Conservation (phyloP, 2,329 filamentous ascomycete species). For the Ascochyta viciae-villosae region DNA sequence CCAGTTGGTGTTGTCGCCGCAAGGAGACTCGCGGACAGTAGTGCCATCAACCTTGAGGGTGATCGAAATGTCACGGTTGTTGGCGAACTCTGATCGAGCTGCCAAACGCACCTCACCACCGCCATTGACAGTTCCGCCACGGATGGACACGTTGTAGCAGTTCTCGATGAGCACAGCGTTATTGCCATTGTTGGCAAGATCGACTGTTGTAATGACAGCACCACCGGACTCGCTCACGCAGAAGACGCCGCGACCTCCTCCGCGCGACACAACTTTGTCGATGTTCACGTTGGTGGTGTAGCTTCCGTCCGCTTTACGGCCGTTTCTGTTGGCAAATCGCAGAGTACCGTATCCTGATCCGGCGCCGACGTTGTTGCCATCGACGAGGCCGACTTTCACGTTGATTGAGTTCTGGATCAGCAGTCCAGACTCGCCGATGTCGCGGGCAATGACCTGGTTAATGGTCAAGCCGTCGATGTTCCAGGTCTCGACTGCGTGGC, state of each 20-base stretch:
- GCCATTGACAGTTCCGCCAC: slow-evolving; percentile 59
- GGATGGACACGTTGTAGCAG: slow-evolving; percentile 63
- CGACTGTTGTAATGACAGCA: slow-evolving; percentile 58
- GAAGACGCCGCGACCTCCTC: slow-evolving; percentile 64
- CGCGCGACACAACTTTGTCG: slow-evolving; percentile 62
- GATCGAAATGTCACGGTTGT: slow-evolving; percentile 60
- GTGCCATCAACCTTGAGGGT: slow-evolving; percentile 59
- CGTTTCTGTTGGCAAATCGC: slow-evolving; percentile 65
- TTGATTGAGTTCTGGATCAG: slow-evolving; percentile 63
- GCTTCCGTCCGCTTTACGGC: slow-evolving; percentile 55
- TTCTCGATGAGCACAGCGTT: slow-evolving; percentile 67
- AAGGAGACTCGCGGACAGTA: slow-evolving; percentile 62
- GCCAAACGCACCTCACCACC: slow-evolving; percentile 64
- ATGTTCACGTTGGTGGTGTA: slow-evolving; percentile 63
- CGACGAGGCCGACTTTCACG: slow-evolving; percentile 61
- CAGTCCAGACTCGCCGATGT: slow-evolving; percentile 65
- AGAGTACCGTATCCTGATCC: slow-evolving; percentile 64
- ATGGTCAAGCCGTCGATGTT: slow-evolving; percentile 64
- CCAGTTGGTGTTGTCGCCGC: slow-evolving; percentile 60
- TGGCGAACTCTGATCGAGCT: slow-evolving; percentile 62
- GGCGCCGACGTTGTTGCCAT: slow-evolving; percentile 62
- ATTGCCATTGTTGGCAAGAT: slow-evolving; percentile 62
- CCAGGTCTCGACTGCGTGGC: slow-evolving; percentile 66
- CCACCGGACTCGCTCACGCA: slow-evolving; percentile 64
- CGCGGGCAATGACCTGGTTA: slow-evolving; percentile 59